phyloP scores from a whole-genome alignment of 129 eudicot species.

The Ambrosia trifida region DNA sequence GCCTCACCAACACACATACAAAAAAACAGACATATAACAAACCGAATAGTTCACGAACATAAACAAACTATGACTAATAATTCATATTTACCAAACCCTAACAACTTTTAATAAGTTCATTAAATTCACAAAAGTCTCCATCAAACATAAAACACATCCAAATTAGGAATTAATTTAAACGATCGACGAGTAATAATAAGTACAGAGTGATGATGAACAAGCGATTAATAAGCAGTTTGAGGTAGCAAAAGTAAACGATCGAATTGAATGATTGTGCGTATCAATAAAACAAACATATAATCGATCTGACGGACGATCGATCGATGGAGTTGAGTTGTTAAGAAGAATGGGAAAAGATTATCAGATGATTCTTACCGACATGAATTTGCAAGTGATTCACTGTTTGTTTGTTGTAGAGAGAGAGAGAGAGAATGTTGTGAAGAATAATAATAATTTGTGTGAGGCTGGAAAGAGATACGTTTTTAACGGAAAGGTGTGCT shows the following conservation, averaged over 20 bases:
- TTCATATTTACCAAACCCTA: neutral
- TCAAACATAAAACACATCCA: neutral
- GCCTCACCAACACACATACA: too few relatives aligned
- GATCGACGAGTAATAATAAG: constrained; percentile 2
- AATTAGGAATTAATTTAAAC: constrained; percentile 14
- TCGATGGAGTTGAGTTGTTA: constrained; percentile 1
- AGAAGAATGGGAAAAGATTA: neutral
- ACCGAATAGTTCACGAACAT: too few relatives aligned
- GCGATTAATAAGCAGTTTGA: neutral
- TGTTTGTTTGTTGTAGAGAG: constrained; percentile 18
- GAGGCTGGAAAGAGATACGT: constrained; percentile 19
- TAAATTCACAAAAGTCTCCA: neutral
- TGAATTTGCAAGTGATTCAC: constrained; percentile 37
- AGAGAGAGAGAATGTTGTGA: constrained; percentile 23
- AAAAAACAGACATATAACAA: too few relatives aligned
- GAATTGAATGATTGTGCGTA: constrained; percentile 9
- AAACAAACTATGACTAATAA: neutral
- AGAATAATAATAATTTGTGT: constrained; percentile 31
- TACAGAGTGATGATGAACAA: constrained; percentile 20
- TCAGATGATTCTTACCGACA: constrained; percentile 54
- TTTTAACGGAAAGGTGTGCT: constrained; percentile 26
- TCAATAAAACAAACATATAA: neutral
- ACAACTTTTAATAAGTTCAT: neutral
- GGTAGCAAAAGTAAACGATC: neutral
- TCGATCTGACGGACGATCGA: neutral